Evolutionary conservation across 345 rosid species (phyloP), one percentile per base, ranked within the genome.

Genomic region (Eutrema heterophyllum): DNA sequence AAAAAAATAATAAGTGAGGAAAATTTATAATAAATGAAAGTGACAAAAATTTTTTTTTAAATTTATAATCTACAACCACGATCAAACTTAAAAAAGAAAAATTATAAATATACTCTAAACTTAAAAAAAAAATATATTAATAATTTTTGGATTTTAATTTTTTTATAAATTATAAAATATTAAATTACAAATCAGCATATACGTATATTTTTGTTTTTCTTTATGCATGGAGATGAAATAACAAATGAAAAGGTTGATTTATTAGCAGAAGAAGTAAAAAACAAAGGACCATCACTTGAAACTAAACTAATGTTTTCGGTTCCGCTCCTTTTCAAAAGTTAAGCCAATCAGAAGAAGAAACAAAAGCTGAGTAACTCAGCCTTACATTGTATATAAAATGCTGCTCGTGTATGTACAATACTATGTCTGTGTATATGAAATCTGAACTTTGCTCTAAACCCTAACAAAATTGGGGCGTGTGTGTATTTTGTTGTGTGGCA

Each of bases 381-480:
- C 39, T 45, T 73, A 6, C 43, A 55, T 45, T 55, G 71, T 6
- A 48, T 44, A 2, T 26, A 36, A 72, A n/a, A 43, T 43, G 64
- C 51, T 49, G 46, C 39, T 58, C 45, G 46, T 67, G 45, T 67
- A 74, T 75, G 69, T 75, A 75, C 68, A 74, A 30, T 32, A 45
- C 62, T 57, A 55, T 5, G 38, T 67, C 60, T 59, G 59, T 55
- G 48, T 64, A 43, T 41, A 44, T 14, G 21, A 48, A 65, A 18
- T 67, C 57, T 43, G 32, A 65, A 38, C 32, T 7, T 49, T 64
- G 50, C 56, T 65, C 71, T 77, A 53, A 48, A 55, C 44, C 80
- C 91, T 86, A 85, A 65, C 90, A 89, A 92, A 91, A 78, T 83
- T 85, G 66, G 78, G 67, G 58, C 11, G 45, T 73, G 79, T 70